phyloP scores from a whole-genome alignment of 2,329 filamentous ascomycete genomes.

The Paecilomyces sp. region DNA sequence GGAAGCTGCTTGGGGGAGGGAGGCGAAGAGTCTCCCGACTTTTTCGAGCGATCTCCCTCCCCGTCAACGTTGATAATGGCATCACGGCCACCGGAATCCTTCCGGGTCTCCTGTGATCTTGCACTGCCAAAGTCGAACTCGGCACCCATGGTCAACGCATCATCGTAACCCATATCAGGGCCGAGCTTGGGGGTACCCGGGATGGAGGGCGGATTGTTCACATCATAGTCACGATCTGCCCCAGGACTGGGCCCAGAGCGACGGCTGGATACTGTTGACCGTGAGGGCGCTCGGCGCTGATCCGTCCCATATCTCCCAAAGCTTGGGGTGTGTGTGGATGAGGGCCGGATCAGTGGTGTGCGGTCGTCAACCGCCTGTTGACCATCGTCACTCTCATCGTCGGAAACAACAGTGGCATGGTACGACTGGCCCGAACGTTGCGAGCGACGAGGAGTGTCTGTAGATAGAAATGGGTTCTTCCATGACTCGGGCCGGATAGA shows the following conservation, averaged over 20 bases:
- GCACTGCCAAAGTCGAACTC: constrained; percentile 33
- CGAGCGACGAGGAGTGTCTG: constrained; percentile 1
- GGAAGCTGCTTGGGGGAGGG: constrained; percentile 31
- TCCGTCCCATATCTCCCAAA: neutral
- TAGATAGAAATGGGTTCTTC: neutral
- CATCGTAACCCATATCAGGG: constrained; percentile 47
- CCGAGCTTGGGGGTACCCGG: constrained; percentile 52
- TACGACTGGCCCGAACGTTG: constrained; percentile 4
- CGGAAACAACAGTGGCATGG: constrained; percentile 2
- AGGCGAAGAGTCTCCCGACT: constrained; percentile 23
- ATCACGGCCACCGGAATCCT: constrained; percentile 26
- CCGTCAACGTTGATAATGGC: constrained; percentile 40
- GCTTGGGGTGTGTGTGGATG: constrained; percentile 24
- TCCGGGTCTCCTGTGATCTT: constrained; percentile 28
- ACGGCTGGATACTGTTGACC: constrained; percentile 15
- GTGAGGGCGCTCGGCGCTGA: constrained; percentile 15
- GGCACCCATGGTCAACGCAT: constrained; percentile 41
- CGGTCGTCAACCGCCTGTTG: constrained; percentile 38
- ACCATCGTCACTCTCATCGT: constrained; percentile 17
- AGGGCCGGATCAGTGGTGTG: constrained; percentile 45
- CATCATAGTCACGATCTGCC: constrained; percentile 45
- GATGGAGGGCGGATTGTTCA: constrained; percentile 60
- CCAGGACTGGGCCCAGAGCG: constrained; percentile 12
- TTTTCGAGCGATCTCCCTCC: constrained; percentile 9
- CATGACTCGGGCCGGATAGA: constrained; percentile 26